phyloP scores from a whole-genome alignment of 306 rosid species.

The Alnus rubra region DNA sequence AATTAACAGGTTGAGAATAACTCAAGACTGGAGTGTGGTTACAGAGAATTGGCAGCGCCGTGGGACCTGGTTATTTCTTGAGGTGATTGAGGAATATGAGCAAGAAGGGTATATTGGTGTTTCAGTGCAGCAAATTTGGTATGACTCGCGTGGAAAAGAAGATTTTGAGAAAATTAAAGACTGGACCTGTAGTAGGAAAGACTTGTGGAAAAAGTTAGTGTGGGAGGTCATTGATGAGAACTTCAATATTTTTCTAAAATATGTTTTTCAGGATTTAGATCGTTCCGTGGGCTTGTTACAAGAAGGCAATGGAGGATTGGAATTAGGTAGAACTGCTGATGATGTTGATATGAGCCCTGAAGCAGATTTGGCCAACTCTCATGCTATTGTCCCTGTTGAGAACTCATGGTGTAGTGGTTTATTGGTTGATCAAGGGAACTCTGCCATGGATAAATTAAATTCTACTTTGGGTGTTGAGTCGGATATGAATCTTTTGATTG shows the following conservation, averaged over 20 bases:
- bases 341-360: not conserved
- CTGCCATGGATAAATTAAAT: slow-evolving; percentile 15
- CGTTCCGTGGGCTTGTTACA: slow-evolving; percentile 31
- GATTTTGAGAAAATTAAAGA: slow-evolving; percentile 50
- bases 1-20: slow-evolving; percentile 48
- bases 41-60: slow-evolving; percentile 58
- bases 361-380: not conserved
- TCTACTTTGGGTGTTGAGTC: slow-evolving; percentile 19
- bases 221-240: slow-evolving; percentile 52
- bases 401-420: not conserved
- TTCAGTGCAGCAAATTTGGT: slow-evolving; percentile 86
- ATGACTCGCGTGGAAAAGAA: slow-evolving; percentile 48
- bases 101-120: slow-evolving; percentile 39
- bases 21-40: slow-evolving; percentile 75
- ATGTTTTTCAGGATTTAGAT: slow-evolving; percentile 32
- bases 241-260: slow-evolving; percentile 34
- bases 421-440: slow-evolving; percentile 24
- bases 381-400: not conserved
- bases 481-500: slow-evolving; percentile 10
- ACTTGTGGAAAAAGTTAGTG: slow-evolving; percentile 59
- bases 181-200: slow-evolving; percentile 61
- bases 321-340: slow-evolving; percentile 26
- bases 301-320: slow-evolving; percentile 22
- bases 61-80: slow-evolving; percentile 74
- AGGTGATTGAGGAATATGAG: slow-evolving; percentile 62